Base-by-base conservation (phyloP, 2,329 filamentous ascomycete species). In the Alternaria ethzedia region DNA sequence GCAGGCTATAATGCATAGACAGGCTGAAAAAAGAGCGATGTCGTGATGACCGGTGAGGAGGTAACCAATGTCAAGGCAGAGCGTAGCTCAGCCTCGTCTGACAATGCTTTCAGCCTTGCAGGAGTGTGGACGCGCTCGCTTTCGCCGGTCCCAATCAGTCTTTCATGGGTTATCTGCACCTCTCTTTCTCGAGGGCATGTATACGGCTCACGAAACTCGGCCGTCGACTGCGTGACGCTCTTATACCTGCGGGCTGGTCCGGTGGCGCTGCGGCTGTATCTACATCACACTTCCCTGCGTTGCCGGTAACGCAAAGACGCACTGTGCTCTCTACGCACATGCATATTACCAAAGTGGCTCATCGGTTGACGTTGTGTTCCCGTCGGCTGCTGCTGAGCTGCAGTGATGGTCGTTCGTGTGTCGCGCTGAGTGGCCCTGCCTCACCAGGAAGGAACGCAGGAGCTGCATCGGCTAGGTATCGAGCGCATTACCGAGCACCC, bases 381-480 rank as follows among this genome's bases (percentile, higher is more conserved):
- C 63, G 54, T 47, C 15, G 51, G 41, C 5, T 57, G 56, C 60
- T 63, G 57, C 52, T 60, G 57, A 59, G 61, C 49, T 66, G 68
- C 65, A 68, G 65, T 63, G 56, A 50, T 64, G n/a, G 57, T 58
- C 60, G 57, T 60, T 65, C 63, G 66, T 74, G 70, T 68, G 57
- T 68, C 47, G 50, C 36, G 49, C 17, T 63, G 54, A 69, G 64
- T 72, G 68, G 70, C 57, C 62, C 67, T 63, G 54, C 59, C 46
- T 49, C 46, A 9, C n/a, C 49, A 49, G 25, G 58, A 60, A 65
- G 54, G 23, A 65, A 52, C 15, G 15, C 49, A 54, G 61, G 55
- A 66, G 52, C 58, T 64, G 49, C 21, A 30, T 63, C 26, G 26
- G n/a, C 28, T n/a, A 26, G 17, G 45, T 23, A 51, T 49, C 60